Base-by-base conservation (phyloP, 768 basidiomycete genomes). In the Cyathus striatus region DNA sequence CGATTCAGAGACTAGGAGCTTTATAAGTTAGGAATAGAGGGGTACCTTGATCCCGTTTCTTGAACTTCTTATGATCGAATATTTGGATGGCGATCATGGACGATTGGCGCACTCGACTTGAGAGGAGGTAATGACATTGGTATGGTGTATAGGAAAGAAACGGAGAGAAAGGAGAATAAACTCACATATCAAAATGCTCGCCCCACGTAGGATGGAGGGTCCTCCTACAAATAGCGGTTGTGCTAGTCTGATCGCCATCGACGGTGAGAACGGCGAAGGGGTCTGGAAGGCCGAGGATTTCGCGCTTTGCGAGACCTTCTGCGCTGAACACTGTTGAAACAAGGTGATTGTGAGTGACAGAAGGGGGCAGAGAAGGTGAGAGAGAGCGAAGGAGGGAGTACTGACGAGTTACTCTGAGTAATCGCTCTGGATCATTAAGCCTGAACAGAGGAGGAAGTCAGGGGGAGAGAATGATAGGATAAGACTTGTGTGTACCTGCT, bases 31-130 rank as follows among this genome's bases (percentile, higher is more conserved):
- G 10, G 65, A 49, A 38, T 60, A 63, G 44, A 33, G 34, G 51
- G 55, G 49, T 25, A 68, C 75, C 90, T 69, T 93, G 91, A 59
- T 93, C 91, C 53, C 83, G 79, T 61, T 81, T 82, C 67, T 77
- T 90, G 67, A 89, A 92, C 62, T 88, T 90, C 57, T 80, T 77
- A 63, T 90, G 83, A 71, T 95, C 92, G 57, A 93, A 92, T 46
- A 95, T 79, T 66, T 94, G 90, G 36, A 94, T 86, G 20, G 76
- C 73, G 55, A 94, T 75, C 52, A 79, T 72, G 25, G 90, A 91
- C 22, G 81, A 80, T 47, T 78, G 81, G 35, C 78, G 83, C 50
- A 92, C 78, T n/a, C n/a, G n/a, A n/a, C n/a, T n/a, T n/a, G n/a
- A n/a, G n/a, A n/a, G 48, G 72, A 73, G 50, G 89, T 89, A 50